Base-by-base conservation (phyloP, 169 alveolate species). In the Plasmodium coatneyi region DNA sequence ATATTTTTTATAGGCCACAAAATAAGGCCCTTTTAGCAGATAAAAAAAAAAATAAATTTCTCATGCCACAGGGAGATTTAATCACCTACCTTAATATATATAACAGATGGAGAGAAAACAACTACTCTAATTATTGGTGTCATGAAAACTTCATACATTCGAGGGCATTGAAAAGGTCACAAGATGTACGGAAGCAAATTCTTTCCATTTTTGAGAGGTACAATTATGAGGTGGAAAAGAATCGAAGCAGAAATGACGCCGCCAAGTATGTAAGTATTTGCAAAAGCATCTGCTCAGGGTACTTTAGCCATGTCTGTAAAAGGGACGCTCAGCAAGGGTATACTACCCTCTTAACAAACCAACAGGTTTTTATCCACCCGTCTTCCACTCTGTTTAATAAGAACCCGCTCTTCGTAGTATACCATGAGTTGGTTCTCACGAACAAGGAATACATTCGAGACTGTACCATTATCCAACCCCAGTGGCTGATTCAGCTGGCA, bases 371-470 rank as follows among this genome's bases (percentile, higher is more conserved):
- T 96, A 98, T 99, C 60, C 99, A 99, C 95, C 99, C 99, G 3
- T 98, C 99, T 3, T 97, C 99, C 82, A 98, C 99, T 2, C 96
- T 80, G 16, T 92, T 71, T 81, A 92, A 78, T 79, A 96, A 98
- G 83, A 95, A 96, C 54, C 99, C 99, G n/a, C 99, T 99, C 90
- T 99, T 99, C 98, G 98, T 99, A 25, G 99, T 99, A 10, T 99
- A 99, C 96, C 99, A 99, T 92, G 99, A 99, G 92, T 95, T 99
- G 54, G 99, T 99, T 41, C 92, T 98, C 95, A 99, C 99, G 1
- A 98, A 99, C 41, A 98, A 98, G 95, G 99, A 99, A 95, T 99
- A 99, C 92, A 98, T 99, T 98, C 97, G 99, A 80, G 99, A 99
- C 92, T 99, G 99, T 32, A 98, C 99, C 84, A 96, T 98, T 1